Evolutionary conservation across 306 rosid species (phyloP).

Genomic region (Acmispon strigosus): DNA sequence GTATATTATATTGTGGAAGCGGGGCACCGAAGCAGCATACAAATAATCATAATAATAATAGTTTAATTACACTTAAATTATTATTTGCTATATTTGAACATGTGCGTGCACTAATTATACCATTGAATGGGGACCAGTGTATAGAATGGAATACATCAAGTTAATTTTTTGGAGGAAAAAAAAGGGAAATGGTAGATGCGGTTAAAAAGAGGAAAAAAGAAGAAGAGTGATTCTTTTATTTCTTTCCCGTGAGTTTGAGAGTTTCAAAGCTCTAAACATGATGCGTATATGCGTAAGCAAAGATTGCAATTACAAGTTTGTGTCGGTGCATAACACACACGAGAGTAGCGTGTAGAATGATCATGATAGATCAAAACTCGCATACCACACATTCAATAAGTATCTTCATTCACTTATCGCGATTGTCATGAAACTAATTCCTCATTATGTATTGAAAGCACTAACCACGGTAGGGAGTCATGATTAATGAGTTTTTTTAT

Average conservation of each 20-base stretch:
- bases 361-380: not conserved
- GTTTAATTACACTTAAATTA: not conserved
- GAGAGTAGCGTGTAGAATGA: slow-evolving; percentile 5
- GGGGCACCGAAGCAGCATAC: not conserved
- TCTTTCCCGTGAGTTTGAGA: slow-evolving; percentile 18
- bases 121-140: slow-evolving; percentile 17
- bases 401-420: too few species aligned
- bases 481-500: too few species aligned
- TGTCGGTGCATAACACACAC: slow-evolving; percentile 21
- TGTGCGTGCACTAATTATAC: not conserved
- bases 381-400: not conserved
- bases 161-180: not conserved
- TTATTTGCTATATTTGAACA: not conserved
- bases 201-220: not conserved
- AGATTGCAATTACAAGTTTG: not conserved
- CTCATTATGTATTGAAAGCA: too few species aligned
- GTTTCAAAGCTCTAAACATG: slow-evolving; percentile 19
- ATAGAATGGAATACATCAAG: too few species aligned
- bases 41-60: too few species aligned
- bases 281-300: not conserved
- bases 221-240: not conserved
- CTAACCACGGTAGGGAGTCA: too few species aligned
- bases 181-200: not conserved
- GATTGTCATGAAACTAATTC: too few species aligned
- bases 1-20: not conserved